Percentiles rank a stretch among this genome's conserved stretches.
phyloP scores from a whole-genome alignment of 495 filamentous ascomycete genomes.

The Trichoderma reesei region DNA sequence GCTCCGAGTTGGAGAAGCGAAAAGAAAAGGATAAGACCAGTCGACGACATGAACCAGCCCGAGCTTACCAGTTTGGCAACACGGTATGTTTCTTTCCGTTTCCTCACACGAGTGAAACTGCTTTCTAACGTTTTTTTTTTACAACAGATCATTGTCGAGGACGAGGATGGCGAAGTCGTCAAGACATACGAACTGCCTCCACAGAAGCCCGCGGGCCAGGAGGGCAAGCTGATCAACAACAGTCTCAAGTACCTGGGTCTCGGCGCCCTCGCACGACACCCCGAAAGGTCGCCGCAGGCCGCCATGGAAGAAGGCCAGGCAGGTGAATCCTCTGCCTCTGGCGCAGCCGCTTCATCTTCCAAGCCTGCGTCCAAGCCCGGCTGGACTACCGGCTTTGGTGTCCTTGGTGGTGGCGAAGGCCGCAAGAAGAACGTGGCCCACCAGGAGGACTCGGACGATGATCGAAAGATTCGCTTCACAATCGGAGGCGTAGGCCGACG shows the following conservation, averaged over 20 bases:
- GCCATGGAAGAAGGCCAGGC: conserved; percentile 16
- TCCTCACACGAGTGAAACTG: not conserved
- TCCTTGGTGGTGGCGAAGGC: conserved; percentile 10
- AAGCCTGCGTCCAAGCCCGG: conserved; percentile 16
- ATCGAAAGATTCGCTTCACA: conserved; percentile 79
- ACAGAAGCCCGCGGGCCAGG: conserved; percentile 22
- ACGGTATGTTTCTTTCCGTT: conserved; percentile 40
- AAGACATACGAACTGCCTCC: conserved; percentile 87
- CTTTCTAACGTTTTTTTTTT: conserved; percentile 15
- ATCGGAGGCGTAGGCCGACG: conserved; percentile 60
- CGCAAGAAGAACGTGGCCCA: conserved; percentile 41
- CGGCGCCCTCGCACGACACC: conserved; percentile 30
- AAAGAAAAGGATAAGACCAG: conserved; percentile 42
- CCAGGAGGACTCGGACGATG: conserved; percentile 53
- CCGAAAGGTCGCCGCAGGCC: conserved; percentile 16
- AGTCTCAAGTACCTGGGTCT: conserved; percentile 39
- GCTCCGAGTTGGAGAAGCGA: conserved; percentile 50
- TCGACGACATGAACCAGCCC: conserved; percentile 52
- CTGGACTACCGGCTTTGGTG: conserved; percentile 7
- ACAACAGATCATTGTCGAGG: conserved; percentile 80
- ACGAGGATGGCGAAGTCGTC: conserved; percentile 93
- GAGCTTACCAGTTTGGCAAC: conserved; percentile 91
- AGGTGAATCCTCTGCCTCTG: conserved; percentile 16
- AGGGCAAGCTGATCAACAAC: conserved; percentile 32
- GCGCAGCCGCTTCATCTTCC: conserved; percentile 13